Evolutionary conservation across 176 grass and related monocot species (phyloP).

Genomic region (Musa troglodytarum): DNA sequence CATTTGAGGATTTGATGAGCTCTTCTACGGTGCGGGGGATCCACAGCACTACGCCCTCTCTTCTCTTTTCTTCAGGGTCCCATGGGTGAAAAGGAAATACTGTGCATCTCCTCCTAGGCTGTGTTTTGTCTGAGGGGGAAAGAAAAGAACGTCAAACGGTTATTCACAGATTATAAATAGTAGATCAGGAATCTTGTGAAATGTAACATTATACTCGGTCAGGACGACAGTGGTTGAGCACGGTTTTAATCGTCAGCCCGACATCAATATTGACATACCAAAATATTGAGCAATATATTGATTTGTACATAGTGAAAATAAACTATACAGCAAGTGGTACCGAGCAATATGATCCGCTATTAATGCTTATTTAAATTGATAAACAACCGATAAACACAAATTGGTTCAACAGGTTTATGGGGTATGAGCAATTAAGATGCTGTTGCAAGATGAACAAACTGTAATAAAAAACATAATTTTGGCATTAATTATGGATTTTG

Average conservation of each 20-base stretch:
- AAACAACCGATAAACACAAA: too few species aligned
- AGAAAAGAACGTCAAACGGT: neutral
- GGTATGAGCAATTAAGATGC: neutral
- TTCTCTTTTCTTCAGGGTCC: slow-evolving; percentile 27
- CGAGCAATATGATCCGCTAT: too few species aligned
- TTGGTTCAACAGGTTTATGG: too few species aligned
- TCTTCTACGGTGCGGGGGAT: slow-evolving; percentile 52
- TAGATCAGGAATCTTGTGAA: too few species aligned
- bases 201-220: too few species aligned
- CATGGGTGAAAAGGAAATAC: slow-evolving; percentile 84
- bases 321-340: too few species aligned
- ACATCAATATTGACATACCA: too few species aligned
- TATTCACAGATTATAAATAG: neutral
- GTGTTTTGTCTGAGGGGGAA: slow-evolving; percentile 41
- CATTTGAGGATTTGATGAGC: slow-evolving; percentile 43
- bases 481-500: neutral
- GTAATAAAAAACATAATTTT: neutral
- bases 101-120: slow-evolving; percentile 51
- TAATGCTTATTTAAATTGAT: too few species aligned
- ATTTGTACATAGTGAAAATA: too few species aligned
- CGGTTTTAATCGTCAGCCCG: too few species aligned
- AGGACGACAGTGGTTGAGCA: too few species aligned
- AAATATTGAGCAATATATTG: too few species aligned
- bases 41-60: slow-evolving; percentile 69
- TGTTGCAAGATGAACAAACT: neutral